Evolutionary conservation across 2,329 filamentous ascomycete species (phyloP).

Genomic region (Fusarium torreyae): DNA sequence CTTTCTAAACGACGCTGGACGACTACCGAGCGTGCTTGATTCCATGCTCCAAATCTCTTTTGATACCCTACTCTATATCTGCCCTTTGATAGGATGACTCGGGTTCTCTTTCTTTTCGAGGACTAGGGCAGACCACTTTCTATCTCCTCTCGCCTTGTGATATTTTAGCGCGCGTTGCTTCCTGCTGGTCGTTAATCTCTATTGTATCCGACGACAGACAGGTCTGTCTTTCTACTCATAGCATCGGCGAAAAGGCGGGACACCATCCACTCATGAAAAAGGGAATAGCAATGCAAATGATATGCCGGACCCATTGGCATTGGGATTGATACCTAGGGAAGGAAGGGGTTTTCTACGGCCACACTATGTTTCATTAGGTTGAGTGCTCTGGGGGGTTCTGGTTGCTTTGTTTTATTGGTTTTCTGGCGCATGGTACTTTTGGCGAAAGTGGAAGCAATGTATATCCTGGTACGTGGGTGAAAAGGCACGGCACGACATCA

Average conservation of each 20-base stretch:
- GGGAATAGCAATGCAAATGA: slow-evolving; percentile 25
- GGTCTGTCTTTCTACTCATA: slow-evolving; percentile 46
- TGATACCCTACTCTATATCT: slow-evolving; percentile 21
- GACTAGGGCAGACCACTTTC: slow-evolving; percentile 15
- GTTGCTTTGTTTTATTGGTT: slow-evolving; percentile 10
- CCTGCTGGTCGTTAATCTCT: slow-evolving; percentile 29
- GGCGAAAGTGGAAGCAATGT: slow-evolving; percentile 29
- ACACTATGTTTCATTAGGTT: slow-evolving; percentile 23
- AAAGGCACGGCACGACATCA: slow-evolving; percentile 1
- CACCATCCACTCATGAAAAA: slow-evolving; percentile 32
- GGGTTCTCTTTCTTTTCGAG: slow-evolving; percentile 19
- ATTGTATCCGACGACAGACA: slow-evolving; percentile 37
- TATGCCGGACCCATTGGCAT: slow-evolving; percentile 12
- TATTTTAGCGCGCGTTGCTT: slow-evolving; percentile 47
- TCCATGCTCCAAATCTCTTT: slow-evolving; percentile 2
- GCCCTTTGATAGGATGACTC: slow-evolving; percentile 27
- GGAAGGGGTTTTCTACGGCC: slow-evolving; percentile 7
- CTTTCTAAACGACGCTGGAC: slow-evolving; percentile 70
- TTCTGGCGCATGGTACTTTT: slow-evolving; percentile 7
- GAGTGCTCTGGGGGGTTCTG: neutral
- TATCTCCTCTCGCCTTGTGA: slow-evolving; percentile 30
- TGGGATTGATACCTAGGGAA: slow-evolving; percentile 36
- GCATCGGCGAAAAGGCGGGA: slow-evolving; percentile 47
- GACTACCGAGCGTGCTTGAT: slow-evolving; percentile 62
- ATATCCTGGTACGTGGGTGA: slow-evolving; percentile 9